Evolutionary conservation across 495 filamentous ascomycete species (phyloP).

Genomic region (Haplographium delicatum): DNA sequence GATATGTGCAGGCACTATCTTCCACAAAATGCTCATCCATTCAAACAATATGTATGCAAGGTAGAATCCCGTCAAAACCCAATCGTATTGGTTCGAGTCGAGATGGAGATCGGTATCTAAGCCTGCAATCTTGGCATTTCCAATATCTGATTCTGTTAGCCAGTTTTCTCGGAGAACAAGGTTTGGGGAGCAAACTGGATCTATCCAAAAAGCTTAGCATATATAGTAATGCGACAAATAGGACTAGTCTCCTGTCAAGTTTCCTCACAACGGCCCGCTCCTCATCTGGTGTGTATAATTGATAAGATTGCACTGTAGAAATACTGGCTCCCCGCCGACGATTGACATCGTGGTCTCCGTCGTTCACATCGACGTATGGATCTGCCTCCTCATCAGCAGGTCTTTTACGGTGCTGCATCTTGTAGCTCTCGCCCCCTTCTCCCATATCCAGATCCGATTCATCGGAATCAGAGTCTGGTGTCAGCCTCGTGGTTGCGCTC

Average conservation of each 20-base stretch:
- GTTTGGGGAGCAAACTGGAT: constrained; percentile 52
- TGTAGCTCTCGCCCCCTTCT: constrained; percentile 16
- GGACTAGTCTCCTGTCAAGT: constrained; percentile 69
- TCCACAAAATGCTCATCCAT: constrained; percentile 71
- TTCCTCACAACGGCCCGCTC: constrained; percentile 65
- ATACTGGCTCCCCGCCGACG: constrained; percentile 30
- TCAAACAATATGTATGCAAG: constrained; percentile 62
- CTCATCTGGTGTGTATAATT: constrained; percentile 69
- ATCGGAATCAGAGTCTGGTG: constrained; percentile 24
- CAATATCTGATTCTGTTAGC: constrained; percentile 52
- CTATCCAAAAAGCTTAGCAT: constrained; percentile 76
- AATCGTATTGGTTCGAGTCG: constrained; percentile 69
- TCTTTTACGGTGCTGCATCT: constrained; percentile 8
- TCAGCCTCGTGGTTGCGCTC: constrained; percentile 17
- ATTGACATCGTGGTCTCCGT: constrained; percentile 2
- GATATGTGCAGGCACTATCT: constrained; percentile 57
- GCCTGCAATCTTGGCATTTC: constrained; percentile 73
- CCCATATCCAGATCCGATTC: constrained; percentile 22
- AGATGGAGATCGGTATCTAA: constrained; percentile 59
- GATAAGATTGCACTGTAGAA: constrained; percentile 43
- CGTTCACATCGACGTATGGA: background rate
- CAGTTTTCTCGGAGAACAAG: background rate
- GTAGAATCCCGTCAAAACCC: constrained; percentile 76
- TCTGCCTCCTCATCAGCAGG: constrained; percentile 1
- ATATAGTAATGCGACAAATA: constrained; percentile 77